These are phyloP conservation scores for Tetrahymena malaccensis DNA, from an alignment of 73 alveolate genomes.

Conservation along the genomic window DNA sequence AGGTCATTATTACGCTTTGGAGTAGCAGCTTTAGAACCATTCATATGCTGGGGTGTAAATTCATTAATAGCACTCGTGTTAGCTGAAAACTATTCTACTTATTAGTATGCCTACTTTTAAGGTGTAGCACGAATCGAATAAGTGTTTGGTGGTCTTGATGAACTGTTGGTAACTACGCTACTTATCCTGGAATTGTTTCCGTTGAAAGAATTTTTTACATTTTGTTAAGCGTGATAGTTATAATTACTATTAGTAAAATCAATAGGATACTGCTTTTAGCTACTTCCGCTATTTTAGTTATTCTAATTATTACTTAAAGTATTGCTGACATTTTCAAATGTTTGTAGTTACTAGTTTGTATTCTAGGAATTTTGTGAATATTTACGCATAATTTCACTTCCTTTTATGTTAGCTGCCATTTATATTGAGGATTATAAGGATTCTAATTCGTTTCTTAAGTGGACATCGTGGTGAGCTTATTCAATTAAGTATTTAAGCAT, in stretches of 20 bases:
- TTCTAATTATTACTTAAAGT: not conserved
- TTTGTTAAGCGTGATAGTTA: not conserved
- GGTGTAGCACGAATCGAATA: not conserved
- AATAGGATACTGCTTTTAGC: not conserved
- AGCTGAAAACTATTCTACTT: not conserved
- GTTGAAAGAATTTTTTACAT: not conserved
- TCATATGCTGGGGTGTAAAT: not conserved
- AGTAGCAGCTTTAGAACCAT: not conserved
- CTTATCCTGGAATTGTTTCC: not conserved
- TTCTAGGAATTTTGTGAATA: not conserved
- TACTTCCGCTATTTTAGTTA: not conserved
- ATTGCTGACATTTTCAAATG: not conserved
- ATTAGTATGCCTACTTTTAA: not conserved
- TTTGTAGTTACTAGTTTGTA: not conserved
- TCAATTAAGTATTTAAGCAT: not conserved
- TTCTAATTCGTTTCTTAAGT: not conserved
- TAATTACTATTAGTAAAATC: not conserved
- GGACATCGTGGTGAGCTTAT: not conserved
- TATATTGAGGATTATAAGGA: not conserved
- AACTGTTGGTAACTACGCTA: not conserved
- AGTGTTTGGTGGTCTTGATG: not conserved
- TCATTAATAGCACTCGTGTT: not conserved
- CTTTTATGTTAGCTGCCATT: not conserved
- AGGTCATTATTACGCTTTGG: not conserved
- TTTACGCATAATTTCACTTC: not conserved